phyloP scores from a whole-genome alignment of 1,139 yeast genomes.

The Diutina sp. region DNA sequence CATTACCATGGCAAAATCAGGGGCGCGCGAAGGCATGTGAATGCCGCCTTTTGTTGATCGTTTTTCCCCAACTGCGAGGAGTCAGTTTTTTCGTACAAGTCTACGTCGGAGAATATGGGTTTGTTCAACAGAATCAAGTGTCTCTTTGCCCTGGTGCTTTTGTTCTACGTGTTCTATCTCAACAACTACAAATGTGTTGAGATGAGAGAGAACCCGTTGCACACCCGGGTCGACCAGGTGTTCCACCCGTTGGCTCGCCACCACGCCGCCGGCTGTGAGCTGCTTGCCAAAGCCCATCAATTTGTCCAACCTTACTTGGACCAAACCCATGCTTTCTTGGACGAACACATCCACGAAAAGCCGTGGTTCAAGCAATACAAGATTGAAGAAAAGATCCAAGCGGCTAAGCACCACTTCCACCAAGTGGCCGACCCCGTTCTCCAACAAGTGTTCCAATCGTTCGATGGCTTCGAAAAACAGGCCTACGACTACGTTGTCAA shows the following conservation, averaged over 20 bases:
- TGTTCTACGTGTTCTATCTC: conserved; percentile 1
- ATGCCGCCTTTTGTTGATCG: background rate
- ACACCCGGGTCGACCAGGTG: conserved; percentile 1
- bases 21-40: background rate
- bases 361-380: background rate
- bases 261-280: conserved; percentile 1
- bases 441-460: background rate
- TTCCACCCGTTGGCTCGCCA: conserved; percentile 3
- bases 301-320: background rate
- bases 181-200: conserved; percentile 1
- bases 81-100: background rate
- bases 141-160: background rate
- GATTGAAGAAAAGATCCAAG: background rate
- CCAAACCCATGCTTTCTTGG: background rate
- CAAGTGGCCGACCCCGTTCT: background rate
- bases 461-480: background rate
- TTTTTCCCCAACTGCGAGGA: background rate
- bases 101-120: background rate
- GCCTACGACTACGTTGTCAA: background rate
- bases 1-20: background rate
- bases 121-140: background rate
- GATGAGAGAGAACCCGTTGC: conserved; percentile 1
- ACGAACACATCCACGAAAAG: background rate
- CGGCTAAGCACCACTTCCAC: background rate
- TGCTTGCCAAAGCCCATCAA: background rate